Conservation (phyloP, 495 filamentous ascomycete species). For the Penicillium silybi region DNA sequence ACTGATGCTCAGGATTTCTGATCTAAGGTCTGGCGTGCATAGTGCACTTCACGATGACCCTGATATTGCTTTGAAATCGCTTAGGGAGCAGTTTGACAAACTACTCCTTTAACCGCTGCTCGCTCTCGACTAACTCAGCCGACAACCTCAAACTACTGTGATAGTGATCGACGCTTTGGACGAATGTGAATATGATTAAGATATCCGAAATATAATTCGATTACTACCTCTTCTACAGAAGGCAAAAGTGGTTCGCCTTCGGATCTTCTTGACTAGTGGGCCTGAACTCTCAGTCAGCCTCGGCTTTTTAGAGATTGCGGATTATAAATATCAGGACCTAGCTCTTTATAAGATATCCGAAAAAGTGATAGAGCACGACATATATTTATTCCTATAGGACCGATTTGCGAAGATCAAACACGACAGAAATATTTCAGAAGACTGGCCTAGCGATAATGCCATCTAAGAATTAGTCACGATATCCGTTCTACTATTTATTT, state of each 20-base stretch:
- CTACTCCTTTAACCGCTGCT: conserved; percentile 42
- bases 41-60: neutral
- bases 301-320: conserved; percentile 22
- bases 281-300: conserved; percentile 42
- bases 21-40: too few species aligned
- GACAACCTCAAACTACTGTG: conserved; percentile 14
- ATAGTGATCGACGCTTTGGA: conserved; percentile 53
- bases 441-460: conserved; percentile 38
- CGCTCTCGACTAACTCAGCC: neutral
- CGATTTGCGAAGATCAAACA: conserved; percentile 21
- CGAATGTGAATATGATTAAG: conserved; percentile 42
- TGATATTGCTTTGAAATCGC: conserved; percentile 30
- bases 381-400: conserved; percentile 22
- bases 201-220: conserved; percentile 34
- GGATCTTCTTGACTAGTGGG: conserved; percentile 42
- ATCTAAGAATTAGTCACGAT: conserved; percentile 10
- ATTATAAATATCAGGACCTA: conserved; percentile 10
- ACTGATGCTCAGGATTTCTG: conserved; percentile 16
- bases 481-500: conserved; percentile 33
- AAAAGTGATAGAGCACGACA: conserved; percentile 25
- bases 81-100: conserved; percentile 46
- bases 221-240: conserved; percentile 24
- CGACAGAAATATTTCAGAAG: conserved; percentile 7
- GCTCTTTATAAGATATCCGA: too few species aligned
- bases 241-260: conserved; percentile 10